These are phyloP conservation scores for Trichoderma pleuroti DNA, from an alignment of 2,329 filamentous ascomycete genomes.

Conservation along the genomic window DNA sequence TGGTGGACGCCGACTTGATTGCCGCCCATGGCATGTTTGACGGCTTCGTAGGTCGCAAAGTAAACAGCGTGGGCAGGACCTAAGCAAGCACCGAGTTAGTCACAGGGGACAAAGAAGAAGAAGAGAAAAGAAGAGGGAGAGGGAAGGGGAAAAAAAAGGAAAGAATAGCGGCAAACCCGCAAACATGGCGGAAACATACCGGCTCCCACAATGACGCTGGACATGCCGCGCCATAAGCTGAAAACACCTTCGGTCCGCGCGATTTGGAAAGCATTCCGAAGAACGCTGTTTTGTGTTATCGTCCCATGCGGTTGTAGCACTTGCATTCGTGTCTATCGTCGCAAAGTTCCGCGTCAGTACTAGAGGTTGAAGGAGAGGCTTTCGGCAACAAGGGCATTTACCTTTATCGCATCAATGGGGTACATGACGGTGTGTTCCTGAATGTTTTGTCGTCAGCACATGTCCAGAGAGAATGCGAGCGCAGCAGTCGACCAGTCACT, in stretches of 20 bases:
- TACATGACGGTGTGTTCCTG: conserved; percentile 99
- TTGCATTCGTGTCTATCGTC: conserved; percentile 87
- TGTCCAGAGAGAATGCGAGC: not conserved
- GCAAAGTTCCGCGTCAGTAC: not conserved
- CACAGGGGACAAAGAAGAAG: conserved; percentile 21
- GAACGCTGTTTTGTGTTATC: conserved; percentile 82
- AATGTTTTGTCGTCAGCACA: conserved; percentile 21
- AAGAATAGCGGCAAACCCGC: not conserved
- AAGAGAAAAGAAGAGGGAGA: too few species aligned
- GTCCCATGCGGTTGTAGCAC: conserved; percentile 80
- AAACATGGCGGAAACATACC: conserved; percentile 53
- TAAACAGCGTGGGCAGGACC: conserved; percentile 97
- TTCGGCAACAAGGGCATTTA: conserved; percentile 37
- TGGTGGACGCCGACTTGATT: conserved; percentile 86
- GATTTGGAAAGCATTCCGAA: conserved; percentile 90
- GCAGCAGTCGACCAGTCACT: conserved; percentile 38
- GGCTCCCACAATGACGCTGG: conserved; percentile 91
- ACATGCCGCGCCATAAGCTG: conserved; percentile 93
- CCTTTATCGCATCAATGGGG: conserved; percentile 96
- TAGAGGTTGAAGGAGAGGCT: not conserved
- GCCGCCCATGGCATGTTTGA: conserved; percentile 93
- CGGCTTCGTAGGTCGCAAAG: conserved; percentile 95
- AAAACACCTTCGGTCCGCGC: conserved; percentile 83
- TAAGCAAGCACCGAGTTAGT: conserved; percentile 36
- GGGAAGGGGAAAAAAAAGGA: not conserved